Percentiles rank a stretch among this genome's conserved stretches.
Conservation (phyloP, 2,329 filamentous ascomycete genomes). For the Stromatinia cepivora region DNA sequence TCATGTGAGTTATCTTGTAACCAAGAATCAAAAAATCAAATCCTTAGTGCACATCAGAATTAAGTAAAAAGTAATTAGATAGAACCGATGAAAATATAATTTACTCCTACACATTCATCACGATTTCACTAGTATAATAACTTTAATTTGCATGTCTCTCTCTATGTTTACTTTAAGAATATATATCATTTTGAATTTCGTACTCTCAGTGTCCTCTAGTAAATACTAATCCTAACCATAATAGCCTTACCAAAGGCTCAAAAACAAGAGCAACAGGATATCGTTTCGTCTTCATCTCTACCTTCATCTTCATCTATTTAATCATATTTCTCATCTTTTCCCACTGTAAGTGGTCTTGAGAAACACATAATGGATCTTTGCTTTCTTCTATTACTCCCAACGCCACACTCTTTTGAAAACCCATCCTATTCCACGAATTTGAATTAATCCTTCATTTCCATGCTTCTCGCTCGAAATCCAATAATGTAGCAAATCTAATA, state of each 20-base stretch:
- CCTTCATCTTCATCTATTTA: constrained; percentile 1
- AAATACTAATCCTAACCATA: constrained; percentile 5
- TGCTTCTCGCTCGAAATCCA: neutral
- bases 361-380: constrained; percentile 1
- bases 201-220: neutral
- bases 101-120: neutral
- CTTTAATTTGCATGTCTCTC: neutral
- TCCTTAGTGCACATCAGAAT: neutral
- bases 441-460: neutral
- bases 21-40: neutral
- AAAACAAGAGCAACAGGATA: constrained; percentile 1
- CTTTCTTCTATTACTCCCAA: constrained; percentile 1
- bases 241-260: neutral
- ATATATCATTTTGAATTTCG: neutral
- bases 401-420: neutral
- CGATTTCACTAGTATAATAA: neutral
- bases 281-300: neutral
- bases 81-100: neutral
- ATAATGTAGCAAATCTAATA: neutral
- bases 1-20: neutral
- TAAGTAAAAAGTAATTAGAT: neutral
- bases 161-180: neutral
- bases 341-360: neutral
- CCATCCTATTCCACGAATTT: neutral
- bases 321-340: neutral